Base-by-base conservation (phyloP, 257 asterid species). In the Petunia axillaris region DNA sequence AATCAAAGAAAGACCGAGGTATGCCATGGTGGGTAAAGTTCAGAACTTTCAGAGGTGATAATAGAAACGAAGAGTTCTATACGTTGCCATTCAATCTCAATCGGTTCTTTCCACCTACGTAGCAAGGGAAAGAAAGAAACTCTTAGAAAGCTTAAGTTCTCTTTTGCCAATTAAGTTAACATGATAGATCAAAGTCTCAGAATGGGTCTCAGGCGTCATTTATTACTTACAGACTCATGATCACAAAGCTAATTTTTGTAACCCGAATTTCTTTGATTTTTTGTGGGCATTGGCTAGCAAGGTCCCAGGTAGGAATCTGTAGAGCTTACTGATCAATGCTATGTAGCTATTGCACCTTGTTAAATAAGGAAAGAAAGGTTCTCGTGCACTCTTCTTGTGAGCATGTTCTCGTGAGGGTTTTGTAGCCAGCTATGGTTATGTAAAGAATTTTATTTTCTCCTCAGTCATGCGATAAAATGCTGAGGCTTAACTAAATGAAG, bases 1-100 rank as follows among this genome's bases (percentile, higher is more conserved):
- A 90, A 81, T 92, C 99, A 41, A 95, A 95, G 90, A 92, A 87
- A 85, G 98, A 95, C 41, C 84, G 99, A 0, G 99, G 99, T n/a
- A 95, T 95, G 99, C 97, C 99, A 35, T 95, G 98, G 98, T 95
- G 99, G 99, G 86, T 89, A 75, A 95, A 95, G 86, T 95, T 95
- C 85, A 85, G 99, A 80, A 91, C 98, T 4, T 95, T 92, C 52
- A 87, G 97, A 89, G 99, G 99, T 64, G 99, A 95, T 59, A 95
- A 91, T 63, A 86, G 99, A 60, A 93, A 95, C 14, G 99, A 95
- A 82, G 99, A 95, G 68, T 95, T 95, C 94, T 95, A 95, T 75
- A 93, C 97, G 15, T 81, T 95, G 91, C 99, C 99, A 6, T 95
- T 93, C 43, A 95, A 95, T 55, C 98, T 95, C 75, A 95, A 95